Percentiles rank a stretch among this genome's conserved stretches.
Evolutionary conservation across 2,329 filamentous ascomycete genomes (phyloP).

Genomic region (Colletotrichum lentis): DNA sequence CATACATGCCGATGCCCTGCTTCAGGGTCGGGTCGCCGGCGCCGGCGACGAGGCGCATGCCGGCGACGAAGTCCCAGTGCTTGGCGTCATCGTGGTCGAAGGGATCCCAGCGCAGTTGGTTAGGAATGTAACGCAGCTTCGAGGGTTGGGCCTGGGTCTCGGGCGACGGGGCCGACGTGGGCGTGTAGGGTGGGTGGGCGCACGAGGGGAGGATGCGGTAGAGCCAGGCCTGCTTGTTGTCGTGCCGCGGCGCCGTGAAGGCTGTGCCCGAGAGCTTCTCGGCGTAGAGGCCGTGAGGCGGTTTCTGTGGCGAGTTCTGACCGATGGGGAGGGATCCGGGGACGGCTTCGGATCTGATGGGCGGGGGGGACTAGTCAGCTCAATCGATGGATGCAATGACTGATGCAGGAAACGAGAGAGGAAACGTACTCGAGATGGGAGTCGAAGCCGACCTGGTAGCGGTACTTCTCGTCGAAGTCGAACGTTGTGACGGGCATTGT

Average conservation of each 20-base stretch:
- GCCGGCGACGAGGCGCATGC: constrained; percentile 76
- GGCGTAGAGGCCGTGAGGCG: constrained; percentile 79
- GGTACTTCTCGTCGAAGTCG: constrained; percentile 66
- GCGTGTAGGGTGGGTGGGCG: constrained; percentile 64
- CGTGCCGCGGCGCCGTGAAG: constrained; percentile 73
- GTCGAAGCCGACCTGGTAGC: constrained; percentile 81
- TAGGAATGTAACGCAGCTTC: constrained; percentile 77
- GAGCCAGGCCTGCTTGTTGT: constrained; percentile 77
- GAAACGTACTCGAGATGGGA: constrained; percentile 76
- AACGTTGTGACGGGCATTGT: constrained; percentile 62
- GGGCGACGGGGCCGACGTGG: constrained; percentile 48
- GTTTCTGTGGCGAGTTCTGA: constrained; percentile 84
- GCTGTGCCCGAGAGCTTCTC: constrained; percentile 80
- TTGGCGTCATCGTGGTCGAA: constrained; percentile 73
- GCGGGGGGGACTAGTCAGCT: not conserved
- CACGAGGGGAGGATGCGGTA: constrained; percentile 74
- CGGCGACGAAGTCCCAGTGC: constrained; percentile 60
- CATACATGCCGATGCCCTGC: constrained; percentile 78
- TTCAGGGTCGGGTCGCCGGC: constrained; percentile 83
- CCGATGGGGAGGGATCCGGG: constrained; percentile 76
- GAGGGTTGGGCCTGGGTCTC: constrained; percentile 35
- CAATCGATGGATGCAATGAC: not conserved
- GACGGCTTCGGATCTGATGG: constrained; percentile 75
- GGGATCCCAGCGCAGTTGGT: constrained; percentile 81
- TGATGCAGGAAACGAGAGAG: not conserved